phyloP scores from a whole-genome alignment of 1,284 basidiomycete species.

The Boletellus sp. region DNA sequence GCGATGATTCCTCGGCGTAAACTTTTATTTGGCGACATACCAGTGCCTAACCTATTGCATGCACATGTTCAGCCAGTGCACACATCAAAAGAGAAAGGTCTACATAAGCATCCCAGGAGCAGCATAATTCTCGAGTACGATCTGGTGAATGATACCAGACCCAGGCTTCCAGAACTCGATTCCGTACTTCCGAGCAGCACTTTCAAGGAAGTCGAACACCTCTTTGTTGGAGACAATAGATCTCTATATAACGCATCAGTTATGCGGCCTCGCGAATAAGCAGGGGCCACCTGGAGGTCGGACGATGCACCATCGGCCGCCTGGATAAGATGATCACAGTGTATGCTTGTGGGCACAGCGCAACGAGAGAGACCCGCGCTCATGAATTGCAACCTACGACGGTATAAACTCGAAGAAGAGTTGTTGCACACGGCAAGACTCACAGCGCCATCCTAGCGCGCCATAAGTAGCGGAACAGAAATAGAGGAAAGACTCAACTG shows the following conservation, averaged over 20 bases:
- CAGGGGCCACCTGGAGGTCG: slow-evolving; percentile 65
- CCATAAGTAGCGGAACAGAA: slow-evolving; percentile 13
- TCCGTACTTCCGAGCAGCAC: slow-evolving; percentile 92
- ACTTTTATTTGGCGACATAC: slow-evolving; percentile 35
- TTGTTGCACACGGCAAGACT: slow-evolving; percentile 23
- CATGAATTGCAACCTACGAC: slow-evolving; percentile 90
- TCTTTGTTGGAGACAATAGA: slow-evolving; percentile 91
- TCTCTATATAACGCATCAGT: slow-evolving; percentile 42
- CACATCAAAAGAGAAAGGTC: slow-evolving; percentile 22
- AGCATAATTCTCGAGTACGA: slow-evolving; percentile 97
- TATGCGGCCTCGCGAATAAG: slow-evolving; percentile 1
- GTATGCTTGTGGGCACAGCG: slow-evolving; percentile 85
- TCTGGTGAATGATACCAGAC: slow-evolving; percentile 96
- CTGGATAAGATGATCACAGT: slow-evolving; percentile 97
- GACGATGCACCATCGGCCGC: slow-evolving; percentile 80
- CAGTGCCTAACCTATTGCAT: slow-evolving; percentile 64
- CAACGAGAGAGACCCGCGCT: slow-evolving; percentile 86
- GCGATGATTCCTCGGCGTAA: slow-evolving; percentile 3
- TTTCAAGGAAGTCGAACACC: slow-evolving; percentile 97
- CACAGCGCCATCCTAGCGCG: slow-evolving; percentile 72
- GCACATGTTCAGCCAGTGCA: slow-evolving; percentile 14
- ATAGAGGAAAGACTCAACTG: slow-evolving; percentile 58
- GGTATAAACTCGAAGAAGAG: slow-evolving; percentile 10
- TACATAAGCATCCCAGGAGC: slow-evolving; percentile 85
- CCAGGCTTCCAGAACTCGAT: slow-evolving; percentile 96